These are phyloP conservation scores for Cytospora mali DNA, from an alignment of 2,329 filamentous ascomycete genomes.

Conservation along the genomic window DNA sequence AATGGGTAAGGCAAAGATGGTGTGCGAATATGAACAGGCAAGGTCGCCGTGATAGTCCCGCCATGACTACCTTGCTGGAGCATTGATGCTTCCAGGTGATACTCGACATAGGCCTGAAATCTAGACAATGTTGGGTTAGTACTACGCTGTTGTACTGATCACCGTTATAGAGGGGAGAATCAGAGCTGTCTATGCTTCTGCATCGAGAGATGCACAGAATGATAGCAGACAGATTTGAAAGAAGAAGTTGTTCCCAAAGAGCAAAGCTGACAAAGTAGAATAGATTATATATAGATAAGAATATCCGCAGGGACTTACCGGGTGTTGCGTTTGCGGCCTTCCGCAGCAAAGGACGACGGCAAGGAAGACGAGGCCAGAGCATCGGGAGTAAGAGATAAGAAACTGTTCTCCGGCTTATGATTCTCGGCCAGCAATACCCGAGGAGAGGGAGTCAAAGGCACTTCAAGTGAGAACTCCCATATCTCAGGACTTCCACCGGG, in stretches of 20 bases:
- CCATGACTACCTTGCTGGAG: conserved; percentile 4
- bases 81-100: conserved; percentile 38
- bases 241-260: too few relatives aligned
- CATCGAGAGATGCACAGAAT: too few relatives aligned
- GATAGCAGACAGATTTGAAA: too few relatives aligned
- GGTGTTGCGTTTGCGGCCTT: neutral
- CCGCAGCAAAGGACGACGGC: conserved; percentile 18
- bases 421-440: conserved; percentile 3
- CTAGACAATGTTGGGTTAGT: neutral
- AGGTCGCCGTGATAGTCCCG: conserved; percentile 23
- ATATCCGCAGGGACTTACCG: too few relatives aligned
- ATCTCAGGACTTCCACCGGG: neutral
- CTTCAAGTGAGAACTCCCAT: conserved; percentile 37
- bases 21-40: conserved; percentile 33
- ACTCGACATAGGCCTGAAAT: conserved; percentile 40
- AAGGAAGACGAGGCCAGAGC: conserved; percentile 27
- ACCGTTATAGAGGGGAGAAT: neutral
- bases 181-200: too few relatives aligned
- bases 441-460: conserved; percentile 32
- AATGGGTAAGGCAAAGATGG: conserved; percentile 27
- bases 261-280: too few relatives aligned
- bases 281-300: too few relatives aligned
- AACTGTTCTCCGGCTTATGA: conserved; percentile 26
- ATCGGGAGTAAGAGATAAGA: conserved; percentile 18
- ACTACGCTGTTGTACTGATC: neutral